Evolutionary conservation across 148 eudicot species (phyloP), one percentile per base, ranked within the genome.

Genomic region (Rheum nobile): DNA sequence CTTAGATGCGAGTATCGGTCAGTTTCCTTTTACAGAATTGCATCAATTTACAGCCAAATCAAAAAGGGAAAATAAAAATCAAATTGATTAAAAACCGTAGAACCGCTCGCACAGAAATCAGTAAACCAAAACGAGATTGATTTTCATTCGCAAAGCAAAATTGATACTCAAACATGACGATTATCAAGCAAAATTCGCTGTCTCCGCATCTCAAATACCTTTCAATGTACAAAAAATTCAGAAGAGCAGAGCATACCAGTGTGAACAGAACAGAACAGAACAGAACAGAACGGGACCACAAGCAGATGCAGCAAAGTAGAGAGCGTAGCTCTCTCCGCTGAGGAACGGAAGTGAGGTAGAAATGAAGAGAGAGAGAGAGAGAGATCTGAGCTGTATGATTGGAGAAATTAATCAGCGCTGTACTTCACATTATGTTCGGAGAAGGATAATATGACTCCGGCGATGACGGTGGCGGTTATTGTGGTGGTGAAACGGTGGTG

Each of bases 401-500:
- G 67, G 34, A 70, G 72, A 38, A 37, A 70, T 70, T 17, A n/a
- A n/a, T 17, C 34, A 71, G 52, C 74, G 35, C 31, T 29, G 31
- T 24, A 44, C 10, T 43, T 71, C 75, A 73, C 67, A 73, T 73
- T 73, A 32, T 1, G 67, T 22, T 21, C 21, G 21, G 59, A 39
- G 37, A 6, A 16, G 22, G 38, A 34, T 8, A 11, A 17, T 4
- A 5, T 1, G 26, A 31, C 70, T 65, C 70, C 37, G 52, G 52
- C 48, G 72, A 13, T 14, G 22, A 67, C 37, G 63, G 37, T 39
- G 41, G 37, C 37, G 71, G 71, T 21, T 74, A 67, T 79, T 43
- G 78, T 44, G 37, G 32, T 47, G 71, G 72, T 19, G 77, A 72
- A 59, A 75, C 72, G 78, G 82, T 57, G 79, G 77, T 68, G 77